Evolutionary conservation across 108 stramenopile genomes (phyloP).

Genomic region (Mayamaea pseudoterrestris): DNA sequence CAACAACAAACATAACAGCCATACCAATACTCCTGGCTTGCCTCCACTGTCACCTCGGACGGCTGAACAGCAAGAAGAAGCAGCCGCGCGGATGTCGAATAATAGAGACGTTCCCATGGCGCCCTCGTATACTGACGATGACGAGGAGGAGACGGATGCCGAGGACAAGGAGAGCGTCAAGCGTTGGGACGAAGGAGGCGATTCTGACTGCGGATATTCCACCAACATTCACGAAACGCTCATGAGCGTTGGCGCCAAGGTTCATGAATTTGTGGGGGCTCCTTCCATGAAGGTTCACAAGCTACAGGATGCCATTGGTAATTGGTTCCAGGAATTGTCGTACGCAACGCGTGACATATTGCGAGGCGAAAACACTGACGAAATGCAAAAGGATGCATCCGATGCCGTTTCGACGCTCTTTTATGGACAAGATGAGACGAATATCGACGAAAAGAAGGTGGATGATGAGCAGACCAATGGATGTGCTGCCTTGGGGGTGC

Average conservation of each 20-base stretch:
- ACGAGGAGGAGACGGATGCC: too few relatives aligned
- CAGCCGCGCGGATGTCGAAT: too few relatives aligned
- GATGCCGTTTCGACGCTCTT: conserved; percentile 7
- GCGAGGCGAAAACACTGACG: conserved; percentile 13
- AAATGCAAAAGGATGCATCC: conserved; percentile 17
- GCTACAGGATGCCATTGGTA: conserved; percentile 14
- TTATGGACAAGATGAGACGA: conserved; percentile 12
- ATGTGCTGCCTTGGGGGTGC: neutral
- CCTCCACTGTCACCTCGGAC: too few relatives aligned
- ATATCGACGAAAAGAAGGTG: neutral
- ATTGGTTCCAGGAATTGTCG: conserved; percentile 37
- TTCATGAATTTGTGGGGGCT: conserved; percentile 41
- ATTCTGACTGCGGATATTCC: conserved; percentile 37
- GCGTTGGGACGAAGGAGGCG: conserved; percentile 40
- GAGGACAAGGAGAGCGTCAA: conserved; percentile 16
- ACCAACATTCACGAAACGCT: conserved; percentile 37
- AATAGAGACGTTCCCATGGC: too few relatives aligned
- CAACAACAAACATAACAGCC: too few relatives aligned
- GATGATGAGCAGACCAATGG: neutral
- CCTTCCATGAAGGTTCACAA: conserved; percentile 19
- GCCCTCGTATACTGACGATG: too few relatives aligned
- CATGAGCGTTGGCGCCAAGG: conserved; percentile 35
- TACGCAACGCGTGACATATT: conserved; percentile 29
- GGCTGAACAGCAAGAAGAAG: too few relatives aligned
- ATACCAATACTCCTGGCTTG: too few relatives aligned